Evolutionary conservation across 805 yeast species (phyloP), one percentile per base, ranked within the genome.

Genomic region (Teunomyces atbi): DNA sequence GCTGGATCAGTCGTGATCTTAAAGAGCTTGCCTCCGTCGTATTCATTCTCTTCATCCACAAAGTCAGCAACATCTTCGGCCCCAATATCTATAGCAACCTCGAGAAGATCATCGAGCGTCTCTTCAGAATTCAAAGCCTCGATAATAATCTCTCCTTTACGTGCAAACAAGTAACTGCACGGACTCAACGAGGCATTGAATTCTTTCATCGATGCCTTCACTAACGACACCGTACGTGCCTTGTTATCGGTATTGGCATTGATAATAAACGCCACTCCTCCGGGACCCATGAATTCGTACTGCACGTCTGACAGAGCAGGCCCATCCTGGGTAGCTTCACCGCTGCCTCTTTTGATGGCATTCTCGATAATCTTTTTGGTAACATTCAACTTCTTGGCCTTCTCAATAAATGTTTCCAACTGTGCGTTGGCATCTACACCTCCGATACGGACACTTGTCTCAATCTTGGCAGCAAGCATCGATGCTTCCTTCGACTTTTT

Each of bases 261-360:
- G 4, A 92, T 82, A 3, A 92, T 78, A 39, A 90, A 73, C 0
- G 96, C 87, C 2, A 88, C 88, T 2, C 97, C 97, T 1, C 91
- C 95, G 0, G 97, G 97, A 0, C 92, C 97, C 63, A 90, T 73
- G 12, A 94, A 96, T 62, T 94, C 98, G 65, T 91, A 94, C 8
- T 78, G 62, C 26, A 83, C 87, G 11, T 68, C 76, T 12, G 58
- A 47, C 10, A 76, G 64, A 20, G 66, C 65, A 23, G 73, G 73
- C 3, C 73, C 74, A 23, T 74, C 70, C 27, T 70, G 74, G 30
- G 73, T 67, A 23, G 76, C 70, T 41, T 81, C 83, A 0, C 95
- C 96, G 1, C 83, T 74, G 13, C 92, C 97, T 62, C 97, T 79
- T 57, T 84, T 85, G 46, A 92, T 76, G 3, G 98, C 97, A 59